Conservation (phyloP, 2,329 filamentous ascomycete genomes). For the Diaporthe amygdali region DNA sequence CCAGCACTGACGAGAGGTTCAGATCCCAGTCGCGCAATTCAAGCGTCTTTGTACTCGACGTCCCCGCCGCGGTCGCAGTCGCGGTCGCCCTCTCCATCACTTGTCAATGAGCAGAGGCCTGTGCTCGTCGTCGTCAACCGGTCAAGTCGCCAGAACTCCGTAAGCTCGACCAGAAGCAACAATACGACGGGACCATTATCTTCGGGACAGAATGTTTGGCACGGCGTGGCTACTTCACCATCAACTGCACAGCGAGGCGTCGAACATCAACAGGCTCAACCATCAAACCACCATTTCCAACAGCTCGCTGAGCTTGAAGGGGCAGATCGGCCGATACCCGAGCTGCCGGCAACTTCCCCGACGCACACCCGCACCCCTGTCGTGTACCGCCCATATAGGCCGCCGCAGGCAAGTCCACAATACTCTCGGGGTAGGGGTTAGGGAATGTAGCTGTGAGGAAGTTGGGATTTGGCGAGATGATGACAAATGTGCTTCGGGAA, state of each 20-base stretch:
- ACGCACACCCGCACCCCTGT: not conserved
- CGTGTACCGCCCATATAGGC: conserved; percentile 17
- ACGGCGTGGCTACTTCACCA: not conserved
- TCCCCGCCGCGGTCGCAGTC: not conserved
- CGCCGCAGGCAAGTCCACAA: not conserved
- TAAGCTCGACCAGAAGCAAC: conserved; percentile 1
- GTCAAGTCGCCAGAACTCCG: conserved; percentile 4
- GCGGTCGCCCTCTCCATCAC: not conserved
- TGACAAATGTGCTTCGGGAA: not conserved
- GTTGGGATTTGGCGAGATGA: not conserved
- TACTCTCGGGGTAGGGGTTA: not conserved
- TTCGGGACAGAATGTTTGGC: not conserved
- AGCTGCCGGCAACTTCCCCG: not conserved
- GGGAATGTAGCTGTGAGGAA: not conserved
- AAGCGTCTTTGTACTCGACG: not conserved
- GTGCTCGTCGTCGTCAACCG: conserved; percentile 8
- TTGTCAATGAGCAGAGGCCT: not conserved
- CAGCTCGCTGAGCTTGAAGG: conserved; percentile 20
- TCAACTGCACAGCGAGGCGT: not conserved
- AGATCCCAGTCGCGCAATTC: not conserved
- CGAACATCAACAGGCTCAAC: not conserved
- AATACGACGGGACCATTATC: not conserved
- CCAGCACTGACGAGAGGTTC: not conserved
- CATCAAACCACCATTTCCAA: not conserved
- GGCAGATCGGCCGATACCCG: not conserved